phyloP scores from a whole-genome alignment of 768 basidiomycete species.

The Pleurotus cornucopiae region DNA sequence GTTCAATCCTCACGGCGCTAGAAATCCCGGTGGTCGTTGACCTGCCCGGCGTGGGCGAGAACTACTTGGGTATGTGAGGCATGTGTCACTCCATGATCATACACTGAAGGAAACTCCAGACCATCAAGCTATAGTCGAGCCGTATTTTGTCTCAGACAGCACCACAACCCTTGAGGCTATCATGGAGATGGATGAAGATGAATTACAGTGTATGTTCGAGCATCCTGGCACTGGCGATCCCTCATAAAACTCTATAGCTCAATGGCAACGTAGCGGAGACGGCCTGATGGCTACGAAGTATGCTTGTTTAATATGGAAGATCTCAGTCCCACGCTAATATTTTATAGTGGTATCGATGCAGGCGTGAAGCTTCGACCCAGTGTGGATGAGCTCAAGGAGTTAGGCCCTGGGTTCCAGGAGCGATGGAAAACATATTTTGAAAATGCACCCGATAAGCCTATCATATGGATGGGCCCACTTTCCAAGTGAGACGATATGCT shows the following conservation, averaged over 20 bases:
- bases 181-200: constrained; percentile 33
- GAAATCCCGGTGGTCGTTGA: constrained; percentile 50
- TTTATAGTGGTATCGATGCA: constrained; percentile 46
- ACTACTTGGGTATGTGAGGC: constrained; percentile 44
- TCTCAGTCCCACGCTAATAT: not conserved
- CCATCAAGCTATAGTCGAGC: constrained; percentile 32
- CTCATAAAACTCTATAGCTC: constrained; percentile 11
- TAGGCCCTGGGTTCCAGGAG: constrained; percentile 43
- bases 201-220: constrained; percentile 32
- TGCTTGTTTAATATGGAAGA: not conserved
- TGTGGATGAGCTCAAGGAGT: constrained; percentile 40
- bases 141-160: constrained; percentile 41
- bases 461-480: constrained; percentile 18
- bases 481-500: too few relatives aligned
- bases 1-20: constrained; percentile 38
- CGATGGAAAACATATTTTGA: constrained; percentile 50
- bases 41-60: constrained; percentile 74
- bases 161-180: constrained; percentile 46
- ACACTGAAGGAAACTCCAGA: constrained; percentile 22
- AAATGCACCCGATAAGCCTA: constrained; percentile 51
- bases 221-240: not conserved
- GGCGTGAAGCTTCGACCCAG: constrained; percentile 56
- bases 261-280: constrained; percentile 31
- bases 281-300: constrained; percentile 57
- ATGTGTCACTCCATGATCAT: not conserved